Conservation (phyloP, 805 yeast genomes). For the Metahyphopichia silvanorum region DNA sequence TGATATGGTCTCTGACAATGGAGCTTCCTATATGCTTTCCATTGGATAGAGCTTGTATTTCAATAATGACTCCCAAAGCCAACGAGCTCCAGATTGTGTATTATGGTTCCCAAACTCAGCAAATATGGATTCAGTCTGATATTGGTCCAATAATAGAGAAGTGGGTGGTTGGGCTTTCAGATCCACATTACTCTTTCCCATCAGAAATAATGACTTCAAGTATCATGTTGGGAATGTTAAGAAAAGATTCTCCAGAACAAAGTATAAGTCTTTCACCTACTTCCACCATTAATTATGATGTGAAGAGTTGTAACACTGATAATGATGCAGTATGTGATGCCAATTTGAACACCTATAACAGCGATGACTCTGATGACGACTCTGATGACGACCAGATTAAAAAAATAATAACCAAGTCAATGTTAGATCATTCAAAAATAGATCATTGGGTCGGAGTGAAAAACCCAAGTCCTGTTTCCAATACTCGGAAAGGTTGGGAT, state of each 20-base stretch:
- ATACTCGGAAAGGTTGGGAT: constrained; percentile 7
- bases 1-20: constrained; percentile 17
- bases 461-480: too few species aligned
- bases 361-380: constrained; percentile 16
- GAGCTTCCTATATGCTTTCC: constrained; percentile 8
- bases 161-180: constrained; percentile 43
- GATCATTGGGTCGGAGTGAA: too few species aligned
- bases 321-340: neutral
- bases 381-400: constrained; percentile 19
- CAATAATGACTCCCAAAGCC: constrained; percentile 18
- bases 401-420: too few species aligned
- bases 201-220: constrained; percentile 35
- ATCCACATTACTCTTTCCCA: constrained; percentile 28
- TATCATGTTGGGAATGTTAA: too few species aligned
- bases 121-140: constrained; percentile 25
- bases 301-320: neutral
- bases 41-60: constrained; percentile 5
- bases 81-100: constrained; percentile 19
- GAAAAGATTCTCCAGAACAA: too few species aligned
- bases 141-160: constrained; percentile 34
- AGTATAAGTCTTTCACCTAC: too few species aligned
- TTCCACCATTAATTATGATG: neutral
- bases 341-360: constrained; percentile 3
- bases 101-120: constrained; percentile 3
- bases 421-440: too few species aligned